Percentiles rank a stretch among this genome's conserved stretches.
Evolutionary conservation across 345 rosid species (phyloP).

Genomic region (Aurinia saxatilis): DNA sequence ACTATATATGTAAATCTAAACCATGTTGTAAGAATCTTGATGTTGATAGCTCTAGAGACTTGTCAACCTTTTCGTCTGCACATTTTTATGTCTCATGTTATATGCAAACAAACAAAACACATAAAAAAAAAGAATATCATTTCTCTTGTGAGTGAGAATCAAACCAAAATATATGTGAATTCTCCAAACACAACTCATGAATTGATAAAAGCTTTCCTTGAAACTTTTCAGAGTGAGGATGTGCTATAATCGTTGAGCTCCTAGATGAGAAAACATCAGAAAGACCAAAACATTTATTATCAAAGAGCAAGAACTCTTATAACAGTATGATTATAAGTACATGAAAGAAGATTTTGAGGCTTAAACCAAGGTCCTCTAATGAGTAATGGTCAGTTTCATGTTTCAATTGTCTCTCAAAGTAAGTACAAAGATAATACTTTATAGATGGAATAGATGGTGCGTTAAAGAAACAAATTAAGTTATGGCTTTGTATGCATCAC

Average conservation of each 20-base stretch:
- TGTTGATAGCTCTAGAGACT: constrained; percentile 1
- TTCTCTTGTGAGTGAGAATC: background rate
- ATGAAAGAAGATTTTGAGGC: background rate
- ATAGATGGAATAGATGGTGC: background rate
- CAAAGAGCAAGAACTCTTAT: background rate
- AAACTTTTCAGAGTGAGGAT: background rate
- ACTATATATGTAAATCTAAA: no score
- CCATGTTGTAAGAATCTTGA: background rate
- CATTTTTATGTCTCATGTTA: background rate
- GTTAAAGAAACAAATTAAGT: background rate
- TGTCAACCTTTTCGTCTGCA: constrained; percentile 18
- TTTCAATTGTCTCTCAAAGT: background rate
- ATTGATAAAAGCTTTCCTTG: background rate
- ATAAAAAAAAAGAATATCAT: background rate
- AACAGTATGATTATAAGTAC: background rate
- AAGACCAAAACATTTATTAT: background rate
- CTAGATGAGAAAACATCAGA: background rate
- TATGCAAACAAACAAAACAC: background rate
- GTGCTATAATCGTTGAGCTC: background rate
- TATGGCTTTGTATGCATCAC: background rate
- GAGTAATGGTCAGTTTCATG: background rate
- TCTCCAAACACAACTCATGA: background rate
- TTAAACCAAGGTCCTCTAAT: background rate
- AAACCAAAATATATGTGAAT: background rate
- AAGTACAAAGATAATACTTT: background rate